phyloP scores from a whole-genome alignment of 257 asterid genomes.

The Ballota nigra region DNA sequence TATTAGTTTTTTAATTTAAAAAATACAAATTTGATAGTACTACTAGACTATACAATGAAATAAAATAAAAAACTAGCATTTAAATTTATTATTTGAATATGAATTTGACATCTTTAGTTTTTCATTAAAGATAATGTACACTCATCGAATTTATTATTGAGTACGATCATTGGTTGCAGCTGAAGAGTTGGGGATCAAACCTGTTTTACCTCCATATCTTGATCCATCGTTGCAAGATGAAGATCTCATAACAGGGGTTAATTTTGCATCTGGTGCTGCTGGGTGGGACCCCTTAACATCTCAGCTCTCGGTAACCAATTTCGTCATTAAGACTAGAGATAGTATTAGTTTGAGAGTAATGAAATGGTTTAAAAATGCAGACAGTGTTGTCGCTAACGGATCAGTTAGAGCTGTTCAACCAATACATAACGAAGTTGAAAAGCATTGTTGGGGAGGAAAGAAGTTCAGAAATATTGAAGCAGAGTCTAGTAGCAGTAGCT shows the following conservation, averaged over 20 bases:
- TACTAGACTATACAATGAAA: no score
- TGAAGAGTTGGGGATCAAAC: conserved; percentile 50
- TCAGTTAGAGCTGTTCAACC: conserved; percentile 44
- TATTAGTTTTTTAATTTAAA: no score
- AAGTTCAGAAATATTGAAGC: conserved; percentile 28
- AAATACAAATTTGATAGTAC: no score
- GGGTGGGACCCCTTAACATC: conserved; percentile 46
- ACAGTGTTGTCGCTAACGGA: conserved; percentile 36
- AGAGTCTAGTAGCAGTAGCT: conserved; percentile 27
- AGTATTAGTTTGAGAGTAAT: no score
- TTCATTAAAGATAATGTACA: no score
- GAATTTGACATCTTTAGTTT: no score
- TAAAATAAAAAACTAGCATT: no score
- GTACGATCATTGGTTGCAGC: conserved; percentile 17
- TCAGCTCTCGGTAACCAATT: neutral
- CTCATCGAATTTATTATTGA: no score
- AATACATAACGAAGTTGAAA: conserved; percentile 34
- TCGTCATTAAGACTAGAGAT: no score
- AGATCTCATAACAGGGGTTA: conserved; percentile 62
- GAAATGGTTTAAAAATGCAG: no score
- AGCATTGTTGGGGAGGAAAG: conserved; percentile 42
- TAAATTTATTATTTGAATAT: no score
- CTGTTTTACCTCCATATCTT: conserved; percentile 46
- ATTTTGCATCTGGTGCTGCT: conserved; percentile 57
- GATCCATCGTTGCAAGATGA: conserved; percentile 43